Base-by-base conservation (phyloP, 2,329 filamentous ascomycete genomes). In the Byssochlamys sp. region DNA sequence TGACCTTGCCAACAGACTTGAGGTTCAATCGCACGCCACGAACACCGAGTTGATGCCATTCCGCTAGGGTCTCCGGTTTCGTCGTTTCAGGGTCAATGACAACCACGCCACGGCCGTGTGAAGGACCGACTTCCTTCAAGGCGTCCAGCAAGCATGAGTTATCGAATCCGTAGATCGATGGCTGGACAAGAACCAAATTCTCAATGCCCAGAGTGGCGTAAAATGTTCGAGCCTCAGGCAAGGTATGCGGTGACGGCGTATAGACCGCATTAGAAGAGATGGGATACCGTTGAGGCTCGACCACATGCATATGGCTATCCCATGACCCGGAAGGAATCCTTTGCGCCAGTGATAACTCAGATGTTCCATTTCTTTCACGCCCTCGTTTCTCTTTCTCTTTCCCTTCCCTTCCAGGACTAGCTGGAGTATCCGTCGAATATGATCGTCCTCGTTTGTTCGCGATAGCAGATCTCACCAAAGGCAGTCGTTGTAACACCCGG, bases 281-380 rank as follows among this genome's bases (percentile, higher is more conserved):
- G 1, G 80, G 77, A 64, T 81, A 85, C 6, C 67, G 66, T 24
- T 71, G 64, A 0, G 80, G 81, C 55, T 84, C 80, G 53, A 84
- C 75, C 33, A 86, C 77, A 66, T 86, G 84, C 81, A 86, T 85
- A 66, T 86, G 83, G 54, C 78, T 80, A 65, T 85, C 82, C 82
- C 83, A 85, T 57, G 82, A 66, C 19, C 61, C 57, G 2, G 59
- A 52, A n/a, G 73, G 72, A 26, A 74, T 55, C 53, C 64, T 64
- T 29, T 63, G 56, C 28, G 61, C 67, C 27, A 69, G 27, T 2
- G 63, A 45, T 9, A 45, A 19, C 39, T 45, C 7, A 9, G 60
- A 27, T 57, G 25, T 25, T 49, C 31, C 19, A 48, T n/a, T 9
- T 26, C 27, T 24, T 31, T 4, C 45, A 12, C 14, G 24, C 11